These are phyloP conservation scores for Phytopythium mirpurense DNA, from an alignment of 352 stramenopile genomes.

Conservation along the genomic window DNA sequence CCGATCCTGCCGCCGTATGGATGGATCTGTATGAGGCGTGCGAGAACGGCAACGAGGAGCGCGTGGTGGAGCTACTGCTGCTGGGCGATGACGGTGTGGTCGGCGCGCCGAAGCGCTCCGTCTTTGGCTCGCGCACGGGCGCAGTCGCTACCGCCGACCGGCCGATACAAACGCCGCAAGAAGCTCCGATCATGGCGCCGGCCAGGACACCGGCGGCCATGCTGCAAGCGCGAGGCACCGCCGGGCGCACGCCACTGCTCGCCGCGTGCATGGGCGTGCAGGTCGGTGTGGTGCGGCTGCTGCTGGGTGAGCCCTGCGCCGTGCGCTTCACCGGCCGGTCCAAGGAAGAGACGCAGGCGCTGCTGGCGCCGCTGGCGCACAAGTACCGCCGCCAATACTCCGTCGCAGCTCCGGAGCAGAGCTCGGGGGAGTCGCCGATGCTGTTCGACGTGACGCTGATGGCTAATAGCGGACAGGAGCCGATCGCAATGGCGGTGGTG, in stretches of 20 bases:
- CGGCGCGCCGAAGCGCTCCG: not conserved
- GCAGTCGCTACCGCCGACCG: not conserved
- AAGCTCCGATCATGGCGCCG: no score
- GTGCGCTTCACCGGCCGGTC: constrained; percentile 66
- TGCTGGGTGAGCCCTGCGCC: constrained; percentile 50
- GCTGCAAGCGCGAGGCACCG: constrained; percentile 32
- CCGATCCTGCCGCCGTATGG: no score
- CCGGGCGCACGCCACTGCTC: constrained; percentile 55
- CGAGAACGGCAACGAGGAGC: constrained; percentile 83
- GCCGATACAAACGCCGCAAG: no score
- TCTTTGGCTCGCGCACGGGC: not conserved
- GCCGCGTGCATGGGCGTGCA: constrained; percentile 67
- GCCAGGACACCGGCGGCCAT: constrained; percentile 14
- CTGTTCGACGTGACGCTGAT: constrained; percentile 46
- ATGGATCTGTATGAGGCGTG: constrained; percentile 82
- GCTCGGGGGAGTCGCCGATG: not conserved
- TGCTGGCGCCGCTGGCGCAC: constrained; percentile 35
- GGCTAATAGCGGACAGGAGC: constrained; percentile 20
- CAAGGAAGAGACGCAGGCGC: constrained; percentile 27
- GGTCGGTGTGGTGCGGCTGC: constrained; percentile 48
- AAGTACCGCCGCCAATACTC: constrained; percentile 6
- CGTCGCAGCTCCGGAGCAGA: no score
- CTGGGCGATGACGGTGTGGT: constrained; percentile 19
- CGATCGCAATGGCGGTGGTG: constrained; percentile 43
- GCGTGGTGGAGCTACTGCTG: constrained; percentile 70